Conservation (phyloP, 768 basidiomycete species). For the Naematelia aurantialba region DNA sequence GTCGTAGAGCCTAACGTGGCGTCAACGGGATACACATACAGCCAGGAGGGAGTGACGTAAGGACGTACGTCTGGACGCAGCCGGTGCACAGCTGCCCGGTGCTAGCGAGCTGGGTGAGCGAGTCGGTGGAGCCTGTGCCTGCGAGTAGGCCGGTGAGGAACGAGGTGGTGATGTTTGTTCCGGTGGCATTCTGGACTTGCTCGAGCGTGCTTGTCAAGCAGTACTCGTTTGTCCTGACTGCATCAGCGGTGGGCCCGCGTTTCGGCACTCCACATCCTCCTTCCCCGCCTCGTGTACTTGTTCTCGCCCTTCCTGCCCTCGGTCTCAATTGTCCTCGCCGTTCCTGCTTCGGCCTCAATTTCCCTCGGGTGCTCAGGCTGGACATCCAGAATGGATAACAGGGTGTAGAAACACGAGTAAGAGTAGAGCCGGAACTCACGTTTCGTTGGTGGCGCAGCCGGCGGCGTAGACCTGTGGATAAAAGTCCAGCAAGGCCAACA, state of each 20-base stretch:
- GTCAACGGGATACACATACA: conserved; percentile 2
- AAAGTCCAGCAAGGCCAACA: conserved; percentile 27
- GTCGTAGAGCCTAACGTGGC: conserved; percentile 39
- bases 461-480: conserved; percentile 41
- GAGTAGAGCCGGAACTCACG: conserved; percentile 29
- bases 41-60: background rate
- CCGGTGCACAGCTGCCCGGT: conserved; percentile 45
- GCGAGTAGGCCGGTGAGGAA: conserved; percentile 36
- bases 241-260: too few species aligned
- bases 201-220: conserved; percentile 44
- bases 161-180: conserved; percentile 28
- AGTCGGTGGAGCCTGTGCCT: conserved; percentile 18
- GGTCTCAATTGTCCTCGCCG: too few species aligned
- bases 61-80: conserved; percentile 44
- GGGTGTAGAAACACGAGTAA: too few species aligned
- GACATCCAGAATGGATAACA: too few species aligned
- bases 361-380: too few species aligned
- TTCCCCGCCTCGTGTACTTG: too few species aligned
- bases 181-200: conserved; percentile 42
- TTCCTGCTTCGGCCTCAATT: too few species aligned
- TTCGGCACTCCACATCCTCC: too few species aligned
- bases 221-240: conserved; percentile 46
- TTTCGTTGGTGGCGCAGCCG: conserved; percentile 44
- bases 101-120: conserved; percentile 19
- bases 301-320: too few species aligned